A percentile compares a stretch with the other conserved stretches of the same genome.
Evolutionary conservation across 2,329 filamentous ascomycete species (phyloP).

Genomic region (Aspergillus sergii): DNA sequence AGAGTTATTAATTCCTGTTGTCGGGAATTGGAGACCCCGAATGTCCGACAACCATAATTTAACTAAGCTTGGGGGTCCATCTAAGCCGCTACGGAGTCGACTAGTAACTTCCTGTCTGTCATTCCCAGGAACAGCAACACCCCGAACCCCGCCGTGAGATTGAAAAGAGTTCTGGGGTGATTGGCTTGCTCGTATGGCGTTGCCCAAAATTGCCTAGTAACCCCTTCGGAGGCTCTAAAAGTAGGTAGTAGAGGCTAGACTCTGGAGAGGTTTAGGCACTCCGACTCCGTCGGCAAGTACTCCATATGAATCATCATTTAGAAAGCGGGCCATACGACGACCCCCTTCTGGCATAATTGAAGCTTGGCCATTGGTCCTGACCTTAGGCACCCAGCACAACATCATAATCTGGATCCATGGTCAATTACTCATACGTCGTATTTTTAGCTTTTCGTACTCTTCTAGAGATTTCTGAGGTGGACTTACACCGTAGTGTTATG

Average conservation of each 20-base stretch:
- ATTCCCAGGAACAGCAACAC: background rate
- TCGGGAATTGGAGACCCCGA: slow-evolving; percentile 1
- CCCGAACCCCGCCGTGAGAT: background rate
- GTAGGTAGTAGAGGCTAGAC: too few species aligned
- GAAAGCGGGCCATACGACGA: background rate
- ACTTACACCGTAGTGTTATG: background rate
- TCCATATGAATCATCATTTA: background rate
- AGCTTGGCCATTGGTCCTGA: background rate
- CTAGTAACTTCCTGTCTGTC: background rate
- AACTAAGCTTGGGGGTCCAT: background rate
- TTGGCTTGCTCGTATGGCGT: background rate
- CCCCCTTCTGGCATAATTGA: background rate
- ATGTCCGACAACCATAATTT: background rate
- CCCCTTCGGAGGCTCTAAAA: background rate
- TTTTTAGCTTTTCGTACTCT: background rate
- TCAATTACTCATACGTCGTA: background rate
- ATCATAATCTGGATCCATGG: background rate
- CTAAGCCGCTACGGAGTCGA: background rate
- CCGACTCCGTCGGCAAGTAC: background rate
- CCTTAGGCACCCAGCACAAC: background rate
- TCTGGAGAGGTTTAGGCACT: background rate
- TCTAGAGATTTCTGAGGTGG: background rate
- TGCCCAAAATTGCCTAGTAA: background rate
- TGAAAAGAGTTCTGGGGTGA: background rate
- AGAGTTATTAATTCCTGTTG: background rate